phyloP scores from a whole-genome alignment of 176 grass and related monocot genomes.

The Chrysopogon serrulatus region DNA sequence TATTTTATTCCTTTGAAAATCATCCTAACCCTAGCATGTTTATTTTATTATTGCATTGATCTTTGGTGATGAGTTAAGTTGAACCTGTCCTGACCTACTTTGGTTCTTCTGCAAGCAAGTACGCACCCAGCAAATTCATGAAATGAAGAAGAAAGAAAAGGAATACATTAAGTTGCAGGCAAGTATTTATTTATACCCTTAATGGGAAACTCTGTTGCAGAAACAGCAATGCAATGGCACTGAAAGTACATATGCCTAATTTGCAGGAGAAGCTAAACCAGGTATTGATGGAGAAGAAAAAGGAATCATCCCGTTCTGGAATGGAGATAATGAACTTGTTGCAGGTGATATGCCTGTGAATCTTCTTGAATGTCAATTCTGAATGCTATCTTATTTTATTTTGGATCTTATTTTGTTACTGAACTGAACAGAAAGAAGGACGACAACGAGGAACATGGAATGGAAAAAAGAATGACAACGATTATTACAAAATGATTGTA shows the following conservation, averaged over 20 bases:
- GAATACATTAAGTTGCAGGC: slow-evolving; percentile 98
- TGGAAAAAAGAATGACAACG: slow-evolving; percentile 92
- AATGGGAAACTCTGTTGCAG: not conserved
- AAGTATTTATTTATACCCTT: slow-evolving; percentile 28
- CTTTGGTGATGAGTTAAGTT: not conserved
- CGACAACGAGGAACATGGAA: slow-evolving; percentile 92
- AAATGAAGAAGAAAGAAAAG: slow-evolving; percentile 99
- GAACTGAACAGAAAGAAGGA: slow-evolving; percentile 87
- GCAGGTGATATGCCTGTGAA: slow-evolving; percentile 53
- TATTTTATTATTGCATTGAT: not conserved
- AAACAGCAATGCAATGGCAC: not conserved
- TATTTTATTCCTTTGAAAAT: not conserved
- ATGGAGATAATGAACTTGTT: slow-evolving; percentile 99
- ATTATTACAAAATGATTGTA: slow-evolving; percentile 99
- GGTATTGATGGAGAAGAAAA: slow-evolving; percentile 96
- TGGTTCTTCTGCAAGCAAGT: slow-evolving; percentile 74
- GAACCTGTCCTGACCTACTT: slow-evolving; percentile 7
- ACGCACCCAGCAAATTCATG: slow-evolving; percentile 94
- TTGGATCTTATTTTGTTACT: not conserved
- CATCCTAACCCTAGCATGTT: not conserved
- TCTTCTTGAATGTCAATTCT: not conserved
- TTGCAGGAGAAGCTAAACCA: slow-evolving; percentile 91
- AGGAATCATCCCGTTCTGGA: slow-evolving; percentile 90
- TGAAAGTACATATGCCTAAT: slow-evolving; percentile 16
- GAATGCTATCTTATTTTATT: not conserved